Percentiles rank a stretch among this genome's conserved stretches.
phyloP scores from a whole-genome alignment of 2,329 filamentous ascomycete genomes.

The Phialophora macrospora region DNA sequence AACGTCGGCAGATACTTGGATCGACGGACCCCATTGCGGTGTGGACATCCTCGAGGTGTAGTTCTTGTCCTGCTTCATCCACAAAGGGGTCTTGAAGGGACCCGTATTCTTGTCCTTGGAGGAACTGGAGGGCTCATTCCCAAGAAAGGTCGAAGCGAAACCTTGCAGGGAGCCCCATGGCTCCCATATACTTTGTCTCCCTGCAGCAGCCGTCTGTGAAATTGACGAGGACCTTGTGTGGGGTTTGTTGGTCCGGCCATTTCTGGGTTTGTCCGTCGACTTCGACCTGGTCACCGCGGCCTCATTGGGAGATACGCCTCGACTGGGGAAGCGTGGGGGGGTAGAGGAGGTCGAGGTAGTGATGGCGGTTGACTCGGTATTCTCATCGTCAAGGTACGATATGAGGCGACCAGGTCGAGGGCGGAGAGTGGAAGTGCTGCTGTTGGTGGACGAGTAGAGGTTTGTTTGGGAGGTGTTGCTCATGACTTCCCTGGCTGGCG shows the following conservation, averaged over 20 bases:
- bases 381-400: slow-evolving; percentile 49
- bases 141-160: slow-evolving; percentile 55
- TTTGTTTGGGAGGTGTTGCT: slow-evolving; percentile 35
- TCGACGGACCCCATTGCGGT: slow-evolving; percentile 50
- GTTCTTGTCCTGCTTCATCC: slow-evolving; percentile 42
- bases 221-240: slow-evolving; percentile 14
- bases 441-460: slow-evolving; percentile 35
- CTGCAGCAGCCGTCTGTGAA: slow-evolving; percentile 10
- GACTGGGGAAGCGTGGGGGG: slow-evolving; percentile 45
- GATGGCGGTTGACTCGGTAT: slow-evolving; percentile 41
- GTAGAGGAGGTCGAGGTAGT: slow-evolving; percentile 41
- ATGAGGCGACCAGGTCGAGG: slow-evolving; percentile 52
- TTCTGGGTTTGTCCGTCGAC: slow-evolving; percentile 23
- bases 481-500: slow-evolving; percentile 37
- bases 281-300: slow-evolving; percentile 29
- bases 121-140: slow-evolving; percentile 46
- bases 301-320: slow-evolving; percentile 50
- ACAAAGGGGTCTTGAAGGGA: slow-evolving; percentile 30
- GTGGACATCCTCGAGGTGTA: slow-evolving; percentile 38
- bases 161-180: slow-evolving; percentile 57
- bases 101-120: slow-evolving; percentile 39
- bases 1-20: slow-evolving; percentile 40
- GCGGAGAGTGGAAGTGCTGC: slow-evolving; percentile 47
- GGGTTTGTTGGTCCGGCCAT: slow-evolving; percentile 20
- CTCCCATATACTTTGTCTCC: slow-evolving; percentile 45